A percentile compares a stretch with the other conserved stretches of the same genome.
These are phyloP conservation scores for Bromus sterilis DNA, from an alignment of 176 grass and related monocot species.

Conservation along the genomic window DNA sequence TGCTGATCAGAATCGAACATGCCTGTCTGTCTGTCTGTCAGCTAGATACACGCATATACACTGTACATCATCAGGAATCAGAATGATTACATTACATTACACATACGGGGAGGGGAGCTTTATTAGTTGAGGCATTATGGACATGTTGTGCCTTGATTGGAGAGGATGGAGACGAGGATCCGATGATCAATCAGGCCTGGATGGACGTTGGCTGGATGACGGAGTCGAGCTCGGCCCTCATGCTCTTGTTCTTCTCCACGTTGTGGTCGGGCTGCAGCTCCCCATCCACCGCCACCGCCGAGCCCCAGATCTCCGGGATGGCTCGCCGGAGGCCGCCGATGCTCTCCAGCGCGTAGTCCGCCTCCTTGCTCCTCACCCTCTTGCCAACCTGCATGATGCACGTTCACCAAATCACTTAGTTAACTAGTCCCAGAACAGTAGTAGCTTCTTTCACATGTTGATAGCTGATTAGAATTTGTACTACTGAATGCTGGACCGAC, in stretches of 20 bases:
- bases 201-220: slow-evolving; percentile 50
- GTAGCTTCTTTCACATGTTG: too few species aligned
- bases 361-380: slow-evolving; percentile 55
- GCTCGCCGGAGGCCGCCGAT: slow-evolving; percentile 42
- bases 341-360: slow-evolving; percentile 65
- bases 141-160: background rate
- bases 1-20: slow-evolving; percentile 19
- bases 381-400: slow-evolving; percentile 95
- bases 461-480: too few species aligned
- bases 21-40: slow-evolving; percentile 5
- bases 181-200: slow-evolving; percentile 40
- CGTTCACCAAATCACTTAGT: too few species aligned
- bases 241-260: slow-evolving; percentile 23
- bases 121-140: slow-evolving; percentile 13
- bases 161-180: background rate
- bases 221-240: slow-evolving; percentile 56
- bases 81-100: slow-evolving; percentile 16
- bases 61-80: slow-evolving; percentile 13
- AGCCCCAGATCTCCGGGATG: slow-evolving; percentile 80
- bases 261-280: background rate
- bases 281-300: background rate
- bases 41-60: slow-evolving; percentile 9
- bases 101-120: background rate
- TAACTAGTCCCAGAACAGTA: too few species aligned
- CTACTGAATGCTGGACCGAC: background rate